A percentile compares a stretch with the other conserved stretches of the same genome.
Evolutionary conservation across 2,329 filamentous ascomycete species (phyloP).

Genomic region (Diatrype stigma): DNA sequence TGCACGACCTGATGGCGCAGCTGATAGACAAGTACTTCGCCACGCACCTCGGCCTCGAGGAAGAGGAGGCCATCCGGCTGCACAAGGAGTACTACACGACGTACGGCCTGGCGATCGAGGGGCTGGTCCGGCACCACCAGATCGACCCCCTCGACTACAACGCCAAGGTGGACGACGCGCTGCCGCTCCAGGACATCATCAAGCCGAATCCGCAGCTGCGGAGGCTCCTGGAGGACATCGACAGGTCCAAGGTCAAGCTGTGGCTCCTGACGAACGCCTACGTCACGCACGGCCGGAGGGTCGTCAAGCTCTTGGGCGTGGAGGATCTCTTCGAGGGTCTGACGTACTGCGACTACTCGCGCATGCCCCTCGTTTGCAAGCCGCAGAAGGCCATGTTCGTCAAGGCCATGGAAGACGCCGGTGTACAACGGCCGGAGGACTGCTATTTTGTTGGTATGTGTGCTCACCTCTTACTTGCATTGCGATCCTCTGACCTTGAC

Average conservation of each 20-base stretch:
- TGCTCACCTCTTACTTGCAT: neutral
- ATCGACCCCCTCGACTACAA: conserved; percentile 97
- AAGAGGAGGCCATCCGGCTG: conserved; percentile 76
- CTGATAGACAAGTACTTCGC: conserved; percentile 67
- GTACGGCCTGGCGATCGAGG: conserved; percentile 96
- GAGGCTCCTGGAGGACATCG: conserved; percentile 74
- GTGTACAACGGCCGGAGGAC: conserved; percentile 59
- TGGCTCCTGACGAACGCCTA: conserved; percentile 99
- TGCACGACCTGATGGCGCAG: conserved; percentile 83
- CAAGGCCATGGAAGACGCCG: conserved; percentile 85
- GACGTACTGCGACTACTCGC: conserved; percentile 87
- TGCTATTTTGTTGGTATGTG: conserved; percentile 90
- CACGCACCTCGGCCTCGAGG: conserved; percentile 67
- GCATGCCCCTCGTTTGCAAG: conserved; percentile 76
- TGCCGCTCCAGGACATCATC: conserved; percentile 82
- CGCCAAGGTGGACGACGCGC: conserved; percentile 85
- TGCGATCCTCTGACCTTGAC: too few relatives aligned
- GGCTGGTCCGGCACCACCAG: conserved; percentile 87
- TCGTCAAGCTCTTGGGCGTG: conserved; percentile 74
- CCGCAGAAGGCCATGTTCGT: conserved; percentile 77
- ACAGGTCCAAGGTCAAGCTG: conserved; percentile 74
- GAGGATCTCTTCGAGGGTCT: conserved; percentile 92
- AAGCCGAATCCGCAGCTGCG: conserved; percentile 72
- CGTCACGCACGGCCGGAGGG: conserved; percentile 77
- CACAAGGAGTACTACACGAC: conserved; percentile 92